A percentile compares a stretch with the other conserved stretches of the same genome.
These are phyloP conservation scores for Lactarius psammicola DNA, from an alignment of 768 basidiomycete genomes.

Conservation along the genomic window DNA sequence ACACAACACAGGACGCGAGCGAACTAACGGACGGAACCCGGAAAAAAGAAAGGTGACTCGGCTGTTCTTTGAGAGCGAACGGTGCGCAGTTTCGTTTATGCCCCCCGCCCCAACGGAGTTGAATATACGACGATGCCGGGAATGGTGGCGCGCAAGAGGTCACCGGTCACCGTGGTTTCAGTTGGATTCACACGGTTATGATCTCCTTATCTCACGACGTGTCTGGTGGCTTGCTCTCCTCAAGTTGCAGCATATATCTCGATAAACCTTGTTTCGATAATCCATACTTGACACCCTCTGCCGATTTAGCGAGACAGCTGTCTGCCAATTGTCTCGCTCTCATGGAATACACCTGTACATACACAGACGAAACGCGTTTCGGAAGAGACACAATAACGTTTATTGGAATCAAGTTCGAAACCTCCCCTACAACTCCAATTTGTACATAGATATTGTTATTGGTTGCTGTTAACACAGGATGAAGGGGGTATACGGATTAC, in stretches of 20 bases:
- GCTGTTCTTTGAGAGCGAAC: not conserved
- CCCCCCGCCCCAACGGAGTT: no score
- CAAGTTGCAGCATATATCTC: no score
- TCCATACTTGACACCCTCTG: no score
- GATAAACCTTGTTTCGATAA: no score
- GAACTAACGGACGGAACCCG: not conserved
- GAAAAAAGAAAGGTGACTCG: not conserved
- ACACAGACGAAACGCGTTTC: not conserved
- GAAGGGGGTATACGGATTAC: slow-evolving; percentile 18
- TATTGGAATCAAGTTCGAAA: not conserved
- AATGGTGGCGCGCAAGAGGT: no score
- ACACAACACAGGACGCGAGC: not conserved
- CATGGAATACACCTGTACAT: not conserved
- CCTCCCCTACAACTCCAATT: not conserved
- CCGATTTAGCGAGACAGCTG: not conserved
- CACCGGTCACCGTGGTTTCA: not conserved
- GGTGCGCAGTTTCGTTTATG: no score
- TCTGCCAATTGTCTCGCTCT: not conserved
- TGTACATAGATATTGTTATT: slow-evolving; percentile 18
- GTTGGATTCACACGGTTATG: not conserved
- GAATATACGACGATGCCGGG: no score
- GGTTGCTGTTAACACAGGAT: slow-evolving; percentile 12
- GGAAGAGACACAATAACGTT: not conserved
- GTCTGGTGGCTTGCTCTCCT: no score
- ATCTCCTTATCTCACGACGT: not conserved